These are phyloP conservation scores for Funneliformis caledonium DNA, from an alignment of 371 early-diverging fungal genomes.

Conservation along the genomic window DNA sequence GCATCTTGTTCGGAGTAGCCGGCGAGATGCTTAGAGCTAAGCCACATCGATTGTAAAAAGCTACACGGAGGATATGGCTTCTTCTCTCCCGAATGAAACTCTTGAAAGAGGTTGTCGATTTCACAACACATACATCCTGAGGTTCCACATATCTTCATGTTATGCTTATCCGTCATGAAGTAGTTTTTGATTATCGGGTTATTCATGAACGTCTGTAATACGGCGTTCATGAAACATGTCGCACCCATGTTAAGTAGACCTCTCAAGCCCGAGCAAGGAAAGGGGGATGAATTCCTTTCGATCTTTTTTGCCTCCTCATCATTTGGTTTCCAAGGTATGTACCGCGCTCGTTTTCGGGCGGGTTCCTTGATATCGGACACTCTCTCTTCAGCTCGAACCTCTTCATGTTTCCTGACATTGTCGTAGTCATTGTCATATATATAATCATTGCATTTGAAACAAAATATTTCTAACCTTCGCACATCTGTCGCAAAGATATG, in stretches of 20 bases:
- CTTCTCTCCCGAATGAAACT: constrained; percentile 66
- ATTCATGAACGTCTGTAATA: constrained; percentile 90
- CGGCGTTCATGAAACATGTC: constrained; percentile 94
- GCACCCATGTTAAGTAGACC: constrained; percentile 93
- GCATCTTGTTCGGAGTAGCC: constrained; percentile 96
- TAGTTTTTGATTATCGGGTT: constrained; percentile 88
- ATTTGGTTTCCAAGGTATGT: constrained; percentile 56
- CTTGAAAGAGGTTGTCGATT: constrained; percentile 79
- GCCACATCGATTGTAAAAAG: constrained; percentile 90
- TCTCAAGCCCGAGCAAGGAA: constrained; percentile 60
- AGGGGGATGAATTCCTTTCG: constrained; percentile 52
- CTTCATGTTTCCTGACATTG: constrained; percentile 63
- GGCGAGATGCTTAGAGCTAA: constrained; percentile 81
- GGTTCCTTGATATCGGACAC: constrained; percentile 57
- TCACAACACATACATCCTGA: constrained; percentile 92
- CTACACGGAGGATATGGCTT: constrained; percentile 82
- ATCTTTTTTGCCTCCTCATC: constrained; percentile 60
- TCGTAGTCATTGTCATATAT: constrained; percentile 82
- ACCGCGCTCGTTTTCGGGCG: constrained; percentile 51
- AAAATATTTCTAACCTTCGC: constrained; percentile 67
- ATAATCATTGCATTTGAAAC: constrained; percentile 83
- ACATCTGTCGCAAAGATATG: constrained; percentile 65
- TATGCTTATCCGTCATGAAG: constrained; percentile 88
- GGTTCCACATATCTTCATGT: constrained; percentile 63
- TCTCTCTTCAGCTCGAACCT: constrained; percentile 63